Conservation (phyloP, 2,329 filamentous ascomycete genomes). For the Zelopaecilomyces penicillatus region DNA sequence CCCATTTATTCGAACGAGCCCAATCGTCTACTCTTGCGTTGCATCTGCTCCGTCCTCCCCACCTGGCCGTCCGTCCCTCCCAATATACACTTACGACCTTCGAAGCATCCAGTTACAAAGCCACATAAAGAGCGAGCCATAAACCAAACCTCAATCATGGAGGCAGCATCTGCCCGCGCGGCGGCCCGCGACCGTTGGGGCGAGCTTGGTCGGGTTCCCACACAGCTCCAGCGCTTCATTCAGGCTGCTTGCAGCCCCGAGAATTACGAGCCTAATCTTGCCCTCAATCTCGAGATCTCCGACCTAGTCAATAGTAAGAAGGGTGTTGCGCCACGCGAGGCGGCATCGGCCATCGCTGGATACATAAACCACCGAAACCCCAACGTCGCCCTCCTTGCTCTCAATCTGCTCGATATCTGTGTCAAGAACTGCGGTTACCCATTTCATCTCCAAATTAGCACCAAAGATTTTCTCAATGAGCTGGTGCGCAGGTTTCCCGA, state of each 20-base stretch:
- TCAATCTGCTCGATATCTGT: slow-evolving; percentile 92
- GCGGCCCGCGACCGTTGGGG: slow-evolving; percentile 91
- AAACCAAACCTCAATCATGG: slow-evolving; percentile 48
- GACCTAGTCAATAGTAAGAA: slow-evolving; percentile 98
- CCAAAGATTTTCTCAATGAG: slow-evolving; percentile 98
- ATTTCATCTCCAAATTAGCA: slow-evolving; percentile 96
- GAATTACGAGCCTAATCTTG: slow-evolving; percentile 96
- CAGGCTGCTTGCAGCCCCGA: slow-evolving; percentile 93
- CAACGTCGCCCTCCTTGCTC: slow-evolving; percentile 83
- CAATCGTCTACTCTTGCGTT: no score
- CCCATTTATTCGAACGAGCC: no score
- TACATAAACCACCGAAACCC: slow-evolving; percentile 96
- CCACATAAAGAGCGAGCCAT: no score
- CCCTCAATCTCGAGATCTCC: slow-evolving; percentile 89
- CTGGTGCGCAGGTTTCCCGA: slow-evolving; percentile 93
- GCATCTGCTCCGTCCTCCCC: neutral
- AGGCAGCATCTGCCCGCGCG: slow-evolving; percentile 91
- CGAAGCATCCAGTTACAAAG: no score
- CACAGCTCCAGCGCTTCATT: slow-evolving; percentile 90
- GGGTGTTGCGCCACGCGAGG: slow-evolving; percentile 88
- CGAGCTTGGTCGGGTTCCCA: slow-evolving; percentile 68
- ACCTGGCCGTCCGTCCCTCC: no score
- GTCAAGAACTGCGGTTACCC: slow-evolving; percentile 99
- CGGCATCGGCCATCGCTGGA: slow-evolving; percentile 83
- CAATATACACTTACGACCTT: no score